phyloP scores from a whole-genome alignment of 441 rosid species.

The Euphorbia corollata region DNA sequence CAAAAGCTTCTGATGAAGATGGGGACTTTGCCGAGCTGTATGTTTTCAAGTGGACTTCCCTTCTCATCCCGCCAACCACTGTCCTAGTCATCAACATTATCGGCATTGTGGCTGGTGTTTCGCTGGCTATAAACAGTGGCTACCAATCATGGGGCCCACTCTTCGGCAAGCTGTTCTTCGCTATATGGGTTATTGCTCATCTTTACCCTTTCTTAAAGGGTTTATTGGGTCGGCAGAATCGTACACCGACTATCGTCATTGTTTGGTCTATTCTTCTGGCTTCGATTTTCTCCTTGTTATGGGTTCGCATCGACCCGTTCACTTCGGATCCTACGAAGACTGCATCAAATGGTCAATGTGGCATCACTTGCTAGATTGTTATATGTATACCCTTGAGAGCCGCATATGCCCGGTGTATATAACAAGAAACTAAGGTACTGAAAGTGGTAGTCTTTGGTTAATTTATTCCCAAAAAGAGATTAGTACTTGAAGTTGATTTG shows the following conservation, averaged over 20 bases:
- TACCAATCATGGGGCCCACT: conserved; percentile 83
- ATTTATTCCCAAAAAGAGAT: no score
- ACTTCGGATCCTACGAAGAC: conserved; percentile 23
- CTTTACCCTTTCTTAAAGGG: conserved; percentile 94
- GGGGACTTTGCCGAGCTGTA: no score
- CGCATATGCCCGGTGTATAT: no score
- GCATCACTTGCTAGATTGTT: no score
- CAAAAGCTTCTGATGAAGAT: no score
- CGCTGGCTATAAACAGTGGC: conserved; percentile 84
- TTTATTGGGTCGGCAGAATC: conserved; percentile 84
- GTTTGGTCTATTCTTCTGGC: conserved; percentile 96
- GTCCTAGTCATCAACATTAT: conserved; percentile 76
- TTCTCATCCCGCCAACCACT: conserved; percentile 91
- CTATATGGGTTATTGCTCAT: conserved; percentile 94
- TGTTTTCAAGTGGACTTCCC: conserved; percentile 13
- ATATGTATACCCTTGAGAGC: no score
- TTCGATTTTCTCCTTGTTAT: conserved; percentile 88
- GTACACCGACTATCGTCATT: conserved; percentile 92
- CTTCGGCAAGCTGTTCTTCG: conserved; percentile 51
- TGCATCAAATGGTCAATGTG: no score
- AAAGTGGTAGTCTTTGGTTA: no score
- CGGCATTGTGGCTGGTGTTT: conserved; percentile 91
- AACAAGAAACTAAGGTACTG: no score
- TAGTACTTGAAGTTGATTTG: no score
- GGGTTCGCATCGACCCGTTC: conserved; percentile 94